phyloP scores from a whole-genome alignment of 768 basidiomycete genomes.

The Boletellus emodensis region DNA sequence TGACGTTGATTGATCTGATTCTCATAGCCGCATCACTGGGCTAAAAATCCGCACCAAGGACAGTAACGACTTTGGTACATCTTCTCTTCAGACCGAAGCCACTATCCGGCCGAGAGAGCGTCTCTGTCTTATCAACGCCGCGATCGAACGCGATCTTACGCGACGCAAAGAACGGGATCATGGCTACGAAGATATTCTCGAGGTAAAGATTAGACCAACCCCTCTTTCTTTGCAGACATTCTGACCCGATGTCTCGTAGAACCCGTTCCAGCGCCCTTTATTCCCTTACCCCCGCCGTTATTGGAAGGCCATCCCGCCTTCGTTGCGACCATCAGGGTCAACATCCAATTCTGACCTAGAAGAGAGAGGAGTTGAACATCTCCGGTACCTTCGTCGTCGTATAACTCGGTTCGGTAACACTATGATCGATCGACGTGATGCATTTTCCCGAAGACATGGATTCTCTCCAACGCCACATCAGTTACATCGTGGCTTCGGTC shows the following conservation, averaged over 20 bases:
- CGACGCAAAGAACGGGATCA: conserved; percentile 70
- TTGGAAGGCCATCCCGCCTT: conserved; percentile 58
- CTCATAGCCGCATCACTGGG: conserved; percentile 42
- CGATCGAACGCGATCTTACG: conserved; percentile 58
- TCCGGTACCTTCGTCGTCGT: conserved; percentile 57
- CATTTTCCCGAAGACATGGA: conserved; percentile 24
- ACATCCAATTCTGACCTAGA: conserved; percentile 14
- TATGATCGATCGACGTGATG: conserved; percentile 65
- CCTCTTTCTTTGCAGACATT: background rate
- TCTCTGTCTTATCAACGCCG: conserved; percentile 45
- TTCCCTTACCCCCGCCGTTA: conserved; percentile 57
- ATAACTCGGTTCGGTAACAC: conserved; percentile 80
- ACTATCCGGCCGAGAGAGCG: conserved; percentile 66
- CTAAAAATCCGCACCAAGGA: conserved; percentile 53
- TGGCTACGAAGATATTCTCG: conserved; percentile 84
- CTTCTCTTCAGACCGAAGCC: conserved; percentile 41
- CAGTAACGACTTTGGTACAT: conserved; percentile 37
- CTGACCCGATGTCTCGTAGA: conserved; percentile 37
- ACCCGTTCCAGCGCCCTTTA: conserved; percentile 64
- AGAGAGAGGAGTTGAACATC: conserved; percentile 21
- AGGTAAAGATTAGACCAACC: conserved; percentile 45
- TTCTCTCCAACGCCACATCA: conserved; percentile 11
- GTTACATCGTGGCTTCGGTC: conserved; percentile 13
- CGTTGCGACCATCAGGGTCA: conserved; percentile 32
- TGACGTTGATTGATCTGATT: background rate